phyloP scores from a whole-genome alignment of 805 yeast species.

The Teunomyces atbi region DNA sequence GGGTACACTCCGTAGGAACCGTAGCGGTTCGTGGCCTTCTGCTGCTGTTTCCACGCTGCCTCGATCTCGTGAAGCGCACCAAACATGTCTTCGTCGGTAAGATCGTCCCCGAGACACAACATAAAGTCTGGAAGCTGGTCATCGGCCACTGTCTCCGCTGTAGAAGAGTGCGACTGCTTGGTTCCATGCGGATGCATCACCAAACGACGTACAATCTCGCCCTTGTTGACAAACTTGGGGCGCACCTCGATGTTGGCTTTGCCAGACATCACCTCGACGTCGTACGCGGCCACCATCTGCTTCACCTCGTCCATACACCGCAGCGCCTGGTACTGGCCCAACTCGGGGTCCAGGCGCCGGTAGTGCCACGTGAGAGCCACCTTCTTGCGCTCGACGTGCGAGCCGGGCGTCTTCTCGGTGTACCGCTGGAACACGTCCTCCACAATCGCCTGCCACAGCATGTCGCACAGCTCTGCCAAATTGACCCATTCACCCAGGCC shows the following conservation, averaged over 20 bases:
- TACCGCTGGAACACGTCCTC: conserved; percentile 67
- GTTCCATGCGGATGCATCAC: conserved; percentile 62
- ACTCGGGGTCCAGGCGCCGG: conserved; percentile 89
- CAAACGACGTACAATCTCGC: conserved; percentile 86
- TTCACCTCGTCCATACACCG: conserved; percentile 65
- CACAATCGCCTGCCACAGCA: conserved; percentile 93
- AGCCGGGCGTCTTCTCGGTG: conserved; percentile 89
- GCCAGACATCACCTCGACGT: conserved; percentile 94
- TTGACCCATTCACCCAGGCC: conserved; percentile 73
- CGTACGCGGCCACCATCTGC: conserved; percentile 63
- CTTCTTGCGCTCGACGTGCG: conserved; percentile 80
- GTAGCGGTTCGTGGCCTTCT: conserved; percentile 43
- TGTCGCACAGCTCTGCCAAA: conserved; percentile 75
- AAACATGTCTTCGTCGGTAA: conserved; percentile 98
- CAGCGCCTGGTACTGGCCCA: conserved; percentile 83
- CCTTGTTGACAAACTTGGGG: conserved; percentile 92
- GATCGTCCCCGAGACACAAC: conserved; percentile 91
- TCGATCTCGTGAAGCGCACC: conserved; percentile 67
- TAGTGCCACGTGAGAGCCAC: conserved; percentile 99
- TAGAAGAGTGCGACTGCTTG: too few relatives aligned
- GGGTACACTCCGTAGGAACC: conserved; percentile 70
- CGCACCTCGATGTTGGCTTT: conserved; percentile 98
- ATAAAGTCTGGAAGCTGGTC: conserved; percentile 75
- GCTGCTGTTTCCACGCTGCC: conserved; percentile 44
- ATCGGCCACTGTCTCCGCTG: conserved; percentile 17